These are phyloP conservation scores for Paramecium primaurelia DNA, from an alignment of 73 alveolate genomes.

Conservation along the genomic window DNA sequence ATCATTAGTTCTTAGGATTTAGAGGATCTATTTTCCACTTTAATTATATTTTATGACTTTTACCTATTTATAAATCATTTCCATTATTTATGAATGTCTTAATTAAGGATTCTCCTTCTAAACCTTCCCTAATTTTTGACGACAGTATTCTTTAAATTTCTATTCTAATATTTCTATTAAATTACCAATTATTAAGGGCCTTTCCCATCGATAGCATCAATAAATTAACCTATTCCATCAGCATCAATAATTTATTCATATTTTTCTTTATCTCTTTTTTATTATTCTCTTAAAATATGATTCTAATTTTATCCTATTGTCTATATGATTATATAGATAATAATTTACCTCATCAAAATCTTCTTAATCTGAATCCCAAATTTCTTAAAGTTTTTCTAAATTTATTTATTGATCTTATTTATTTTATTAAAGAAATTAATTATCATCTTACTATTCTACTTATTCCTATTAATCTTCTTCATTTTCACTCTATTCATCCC, in stretches of 20 bases:
- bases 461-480: not conserved
- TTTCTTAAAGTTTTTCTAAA: not conserved
- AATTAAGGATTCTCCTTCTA: slow-evolving; percentile 18
- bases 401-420: not conserved
- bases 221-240: not conserved
- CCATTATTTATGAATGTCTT: slow-evolving; percentile 3
- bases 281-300: not conserved
- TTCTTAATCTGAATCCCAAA: slow-evolving; percentile 21
- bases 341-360: not conserved
- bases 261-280: not conserved
- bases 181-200: not conserved
- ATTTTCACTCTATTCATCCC: not conserved
- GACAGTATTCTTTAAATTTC: slow-evolving; percentile 17
- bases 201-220: not conserved
- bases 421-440: slow-evolving; percentile 5
- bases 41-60: not conserved
- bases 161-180: not conserved
- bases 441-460: not conserved
- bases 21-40: slow-evolving; percentile 31
- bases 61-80: slow-evolving; percentile 32
- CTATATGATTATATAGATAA: not conserved
- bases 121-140: not conserved
- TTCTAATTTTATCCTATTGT: not conserved
- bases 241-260: not conserved
- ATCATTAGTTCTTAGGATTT: slow-evolving; percentile 14